Evolutionary conservation across 2,329 filamentous ascomycete species (phyloP).

Genomic region (Gyromitra esculenta): DNA sequence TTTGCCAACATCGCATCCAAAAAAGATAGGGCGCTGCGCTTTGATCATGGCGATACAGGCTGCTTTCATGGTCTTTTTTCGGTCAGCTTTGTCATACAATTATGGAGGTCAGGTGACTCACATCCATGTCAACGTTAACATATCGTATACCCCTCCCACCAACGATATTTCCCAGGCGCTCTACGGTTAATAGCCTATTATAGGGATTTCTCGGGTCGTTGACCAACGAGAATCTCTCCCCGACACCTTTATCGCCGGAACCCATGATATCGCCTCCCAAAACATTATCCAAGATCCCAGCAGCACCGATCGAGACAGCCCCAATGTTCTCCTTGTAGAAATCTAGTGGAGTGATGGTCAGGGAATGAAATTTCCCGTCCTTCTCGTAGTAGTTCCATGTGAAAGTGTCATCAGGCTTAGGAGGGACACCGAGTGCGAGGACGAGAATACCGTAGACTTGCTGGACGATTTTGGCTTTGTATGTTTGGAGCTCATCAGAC

Average conservation of each 20-base stretch:
- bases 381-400: constrained; percentile 82
- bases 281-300: constrained; percentile 33
- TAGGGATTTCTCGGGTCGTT: constrained; percentile 84
- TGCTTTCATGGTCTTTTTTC: constrained; percentile 70
- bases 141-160: constrained; percentile 80
- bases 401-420: constrained; percentile 74
- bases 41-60: constrained; percentile 81
- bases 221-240: constrained; percentile 79
- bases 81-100: constrained; percentile 16
- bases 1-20: constrained; percentile 87
- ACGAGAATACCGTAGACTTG: constrained; percentile 85
- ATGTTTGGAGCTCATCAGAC: constrained; percentile 69
- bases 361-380: constrained; percentile 70
- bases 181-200: constrained; percentile 76
- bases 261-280: constrained; percentile 63
- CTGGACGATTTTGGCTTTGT: constrained; percentile 72
- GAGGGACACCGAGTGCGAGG: constrained; percentile 81
- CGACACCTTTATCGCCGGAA: constrained; percentile 69
- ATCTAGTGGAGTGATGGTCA: constrained; percentile 72
- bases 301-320: constrained; percentile 31
- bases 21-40: constrained; percentile 83
- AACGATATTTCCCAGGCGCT: constrained; percentile 81
- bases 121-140: constrained; percentile 79
- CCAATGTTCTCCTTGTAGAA: constrained; percentile 71
- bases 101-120: constrained; percentile 42